Conservation (phyloP, 2,329 filamentous ascomycete species). For the Phialophora expanda region DNA sequence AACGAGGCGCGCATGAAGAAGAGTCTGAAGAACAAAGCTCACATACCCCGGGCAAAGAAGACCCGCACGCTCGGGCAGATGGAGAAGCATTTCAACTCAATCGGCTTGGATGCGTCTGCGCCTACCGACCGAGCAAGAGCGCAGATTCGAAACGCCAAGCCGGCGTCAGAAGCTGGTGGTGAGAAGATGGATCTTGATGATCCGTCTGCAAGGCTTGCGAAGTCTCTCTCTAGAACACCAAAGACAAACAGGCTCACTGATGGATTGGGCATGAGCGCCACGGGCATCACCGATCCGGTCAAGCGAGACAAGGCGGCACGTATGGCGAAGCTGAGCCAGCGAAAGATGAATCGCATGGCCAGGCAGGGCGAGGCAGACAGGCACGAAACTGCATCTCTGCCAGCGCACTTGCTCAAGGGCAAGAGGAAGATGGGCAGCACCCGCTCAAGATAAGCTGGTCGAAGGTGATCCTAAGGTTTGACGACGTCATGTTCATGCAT, state of each 20-base stretch:
- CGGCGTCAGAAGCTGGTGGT: constrained; percentile 68
- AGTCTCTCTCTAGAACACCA: constrained; percentile 66
- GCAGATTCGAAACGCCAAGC: constrained; percentile 65
- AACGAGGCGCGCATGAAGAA: constrained; percentile 97
- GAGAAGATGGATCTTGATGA: constrained; percentile 51
- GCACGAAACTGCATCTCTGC: constrained; percentile 78
- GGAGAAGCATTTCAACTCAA: constrained; percentile 80
- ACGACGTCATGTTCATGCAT: constrained; percentile 1
- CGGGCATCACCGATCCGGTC: constrained; percentile 73
- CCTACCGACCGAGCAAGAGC: constrained; percentile 75
- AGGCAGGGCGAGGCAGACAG: constrained; percentile 96
- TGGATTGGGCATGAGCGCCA: constrained; percentile 66
- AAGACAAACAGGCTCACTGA: constrained; percentile 61
- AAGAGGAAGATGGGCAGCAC: constrained; percentile 96
- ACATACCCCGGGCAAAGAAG: constrained; percentile 82
- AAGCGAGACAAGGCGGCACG: constrained; percentile 80
- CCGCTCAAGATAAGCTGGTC: constrained; percentile 61
- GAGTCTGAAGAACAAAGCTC: constrained; percentile 93
- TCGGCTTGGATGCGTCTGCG: constrained; percentile 81
- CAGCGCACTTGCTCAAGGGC: constrained; percentile 89
- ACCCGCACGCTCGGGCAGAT: constrained; percentile 85
- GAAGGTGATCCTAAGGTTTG: not conserved
- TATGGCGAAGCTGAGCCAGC: constrained; percentile 86
- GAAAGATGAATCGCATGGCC: constrained; percentile 98
- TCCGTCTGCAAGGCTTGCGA: constrained; percentile 43